Evolutionary conservation across 768 basidiomycete genomes (phyloP).

Genomic region (Russula brevipes): DNA sequence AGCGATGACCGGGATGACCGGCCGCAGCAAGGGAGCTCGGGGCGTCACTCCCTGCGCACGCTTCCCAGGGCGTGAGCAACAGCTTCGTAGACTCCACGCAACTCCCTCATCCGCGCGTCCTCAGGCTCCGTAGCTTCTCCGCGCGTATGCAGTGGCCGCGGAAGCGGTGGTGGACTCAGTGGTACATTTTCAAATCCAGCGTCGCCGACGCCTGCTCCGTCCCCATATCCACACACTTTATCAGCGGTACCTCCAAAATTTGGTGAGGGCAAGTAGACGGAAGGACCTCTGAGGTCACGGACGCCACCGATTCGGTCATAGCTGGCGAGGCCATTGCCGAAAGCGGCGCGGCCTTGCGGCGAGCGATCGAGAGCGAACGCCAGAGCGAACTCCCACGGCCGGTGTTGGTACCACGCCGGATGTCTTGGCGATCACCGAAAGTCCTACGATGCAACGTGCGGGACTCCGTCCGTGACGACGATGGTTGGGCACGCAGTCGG

Average conservation of each 20-base stretch:
- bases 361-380: constrained; percentile 14
- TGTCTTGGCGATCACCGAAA: neutral
- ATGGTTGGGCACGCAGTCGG: neutral
- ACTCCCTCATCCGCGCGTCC: constrained; percentile 11
- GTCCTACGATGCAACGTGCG: neutral
- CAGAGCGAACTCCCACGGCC: neutral
- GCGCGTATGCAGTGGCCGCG: constrained; percentile 21
- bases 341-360: neutral
- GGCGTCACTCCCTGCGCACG: neutral
- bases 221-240: neutral
- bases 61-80: constrained; percentile 22
- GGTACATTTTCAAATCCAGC: constrained; percentile 20
- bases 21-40: neutral
- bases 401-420: neutral
- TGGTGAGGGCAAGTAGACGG: constrained; percentile 25
- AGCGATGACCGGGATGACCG: too few relatives aligned
- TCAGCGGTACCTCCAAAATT: neutral
- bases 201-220: neutral
- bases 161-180: constrained; percentile 16
- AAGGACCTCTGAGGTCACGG: constrained; percentile 23
- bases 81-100: constrained; percentile 21
- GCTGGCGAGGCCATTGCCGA: constrained; percentile 8
- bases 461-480: neutral
- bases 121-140: constrained; percentile 11
- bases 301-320: constrained; percentile 16